phyloP scores from a whole-genome alignment of 495 filamentous ascomycete genomes.

The Penicillium subrubescens region DNA sequence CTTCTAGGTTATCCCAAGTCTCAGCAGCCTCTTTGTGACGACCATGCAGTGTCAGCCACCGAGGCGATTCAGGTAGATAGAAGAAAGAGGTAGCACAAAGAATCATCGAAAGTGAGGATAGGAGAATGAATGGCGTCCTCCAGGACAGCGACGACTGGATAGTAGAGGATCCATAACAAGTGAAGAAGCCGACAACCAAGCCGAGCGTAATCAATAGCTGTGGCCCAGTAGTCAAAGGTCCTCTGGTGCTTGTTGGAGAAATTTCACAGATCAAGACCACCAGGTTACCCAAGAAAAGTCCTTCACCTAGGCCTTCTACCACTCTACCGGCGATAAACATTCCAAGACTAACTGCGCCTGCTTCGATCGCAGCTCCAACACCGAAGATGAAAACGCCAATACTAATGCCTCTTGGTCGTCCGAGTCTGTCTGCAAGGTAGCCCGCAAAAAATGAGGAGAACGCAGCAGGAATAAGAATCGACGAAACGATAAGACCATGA shows the following conservation, averaged over 20 bases:
- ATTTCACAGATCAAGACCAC: slow-evolving; percentile 65
- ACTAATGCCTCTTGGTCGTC: slow-evolving; percentile 53
- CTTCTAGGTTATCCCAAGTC: slow-evolving; percentile 49
- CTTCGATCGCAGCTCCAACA: slow-evolving; percentile 57
- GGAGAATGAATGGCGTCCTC: slow-evolving; percentile 55
- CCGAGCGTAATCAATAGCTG: slow-evolving; percentile 57
- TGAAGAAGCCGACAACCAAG: slow-evolving; percentile 59
- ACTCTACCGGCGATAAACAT: slow-evolving; percentile 59
- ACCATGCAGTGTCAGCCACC: slow-evolving; percentile 50
- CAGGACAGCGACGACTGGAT: slow-evolving; percentile 57
- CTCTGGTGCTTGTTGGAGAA: slow-evolving; percentile 53
- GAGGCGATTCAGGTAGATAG: slow-evolving; percentile 49
- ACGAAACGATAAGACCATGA: slow-evolving; percentile 63
- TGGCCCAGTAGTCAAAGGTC: slow-evolving; percentile 55
- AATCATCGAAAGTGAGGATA: slow-evolving; percentile 43
- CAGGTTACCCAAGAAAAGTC: slow-evolving; percentile 58
- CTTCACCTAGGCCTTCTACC: slow-evolving; percentile 62
- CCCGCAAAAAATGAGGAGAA: slow-evolving; percentile 65
- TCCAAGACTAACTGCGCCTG: slow-evolving; percentile 43
- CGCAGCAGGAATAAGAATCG: slow-evolving; percentile 63
- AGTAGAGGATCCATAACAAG: slow-evolving; percentile 59
- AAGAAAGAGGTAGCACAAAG: slow-evolving; percentile 40
- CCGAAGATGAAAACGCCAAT: slow-evolving; percentile 57
- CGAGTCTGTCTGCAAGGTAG: slow-evolving; percentile 59
- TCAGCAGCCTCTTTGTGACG: slow-evolving; percentile 36